phyloP scores from a whole-genome alignment of 2,329 filamentous ascomycete species.

The Nannizziopsis arthrosporioides region DNA sequence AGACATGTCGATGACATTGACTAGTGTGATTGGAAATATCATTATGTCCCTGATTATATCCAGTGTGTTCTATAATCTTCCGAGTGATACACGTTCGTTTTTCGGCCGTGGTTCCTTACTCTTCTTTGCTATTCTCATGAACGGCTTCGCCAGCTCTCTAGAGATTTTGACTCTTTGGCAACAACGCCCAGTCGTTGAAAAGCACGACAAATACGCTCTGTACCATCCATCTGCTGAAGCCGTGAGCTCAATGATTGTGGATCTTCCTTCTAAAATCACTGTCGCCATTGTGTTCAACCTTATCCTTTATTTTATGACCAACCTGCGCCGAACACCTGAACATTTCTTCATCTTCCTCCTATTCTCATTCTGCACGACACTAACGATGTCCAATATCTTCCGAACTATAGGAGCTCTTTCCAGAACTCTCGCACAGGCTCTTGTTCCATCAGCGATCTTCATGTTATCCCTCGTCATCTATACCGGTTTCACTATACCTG shows the following conservation, averaged over 20 bases:
- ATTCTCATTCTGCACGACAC: conserved; percentile 58
- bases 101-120: conserved; percentile 67
- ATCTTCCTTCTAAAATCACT: conserved; percentile 68
- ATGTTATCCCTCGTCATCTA: conserved; percentile 37
- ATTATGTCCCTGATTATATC: conserved; percentile 66
- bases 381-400: conserved; percentile 81
- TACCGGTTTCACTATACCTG: conserved; percentile 38
- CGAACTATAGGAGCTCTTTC: conserved; percentile 65
- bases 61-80: conserved; percentile 69
- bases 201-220: conserved; percentile 71
- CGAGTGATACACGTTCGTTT: conserved; percentile 56
- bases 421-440: conserved; percentile 60
- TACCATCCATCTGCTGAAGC: conserved; percentile 79
- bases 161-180: conserved; percentile 76
- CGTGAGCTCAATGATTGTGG: conserved; percentile 66
- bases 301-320: conserved; percentile 76
- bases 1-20: conserved; percentile 63
- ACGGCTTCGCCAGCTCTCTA: conserved; percentile 68
- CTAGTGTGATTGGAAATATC: conserved; percentile 56
- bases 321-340: conserved; percentile 60
- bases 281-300: conserved; percentile 69
- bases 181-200: conserved; percentile 85
- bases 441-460: conserved; percentile 45
- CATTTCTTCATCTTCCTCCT: conserved; percentile 79
- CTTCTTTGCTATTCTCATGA: conserved; percentile 80